phyloP scores from a whole-genome alignment of 371 early-diverging fungal species.

The Mucor saturninus region DNA sequence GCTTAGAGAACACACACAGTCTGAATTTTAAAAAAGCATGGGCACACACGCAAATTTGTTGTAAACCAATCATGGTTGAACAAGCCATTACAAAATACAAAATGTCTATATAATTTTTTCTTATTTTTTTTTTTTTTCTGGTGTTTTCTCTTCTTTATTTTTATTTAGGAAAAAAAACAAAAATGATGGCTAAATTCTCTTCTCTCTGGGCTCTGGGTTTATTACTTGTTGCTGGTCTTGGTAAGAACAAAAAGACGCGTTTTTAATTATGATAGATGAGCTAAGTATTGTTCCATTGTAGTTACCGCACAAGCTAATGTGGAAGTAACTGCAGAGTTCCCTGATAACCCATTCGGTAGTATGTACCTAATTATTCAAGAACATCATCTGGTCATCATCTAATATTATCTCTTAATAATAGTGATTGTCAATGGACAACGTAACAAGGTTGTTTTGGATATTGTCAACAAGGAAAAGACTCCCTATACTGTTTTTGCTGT shows the following conservation, averaged over 20 bases:
- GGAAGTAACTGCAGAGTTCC: conserved; percentile 51
- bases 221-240: conserved; percentile 20
- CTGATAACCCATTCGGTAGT: conserved; percentile 55
- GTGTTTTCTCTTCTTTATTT: conserved; percentile 16
- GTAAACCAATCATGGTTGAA: conserved; percentile 18
- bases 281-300: neutral
- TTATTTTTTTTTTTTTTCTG: conserved; percentile 2
- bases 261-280: neutral
- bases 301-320: conserved; percentile 34
- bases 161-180: conserved; percentile 8
- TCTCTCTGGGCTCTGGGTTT: conserved; percentile 31
- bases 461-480: conserved; percentile 46
- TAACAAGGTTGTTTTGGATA: conserved; percentile 47
- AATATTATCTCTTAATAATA: conserved; percentile 7
- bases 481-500: conserved; percentile 46
- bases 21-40: neutral
- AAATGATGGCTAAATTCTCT: conserved; percentile 28
- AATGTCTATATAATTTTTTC: neutral
- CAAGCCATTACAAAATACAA: neutral
- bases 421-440: conserved; percentile 56
- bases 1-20: neutral
- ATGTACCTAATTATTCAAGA: conserved; percentile 21
- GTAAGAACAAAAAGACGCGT: conserved; percentile 16
- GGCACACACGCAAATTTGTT: too few relatives aligned
- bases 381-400: neutral